Conservation (phyloP, 305 asterid species). For the Fraxinus platypoda region DNA sequence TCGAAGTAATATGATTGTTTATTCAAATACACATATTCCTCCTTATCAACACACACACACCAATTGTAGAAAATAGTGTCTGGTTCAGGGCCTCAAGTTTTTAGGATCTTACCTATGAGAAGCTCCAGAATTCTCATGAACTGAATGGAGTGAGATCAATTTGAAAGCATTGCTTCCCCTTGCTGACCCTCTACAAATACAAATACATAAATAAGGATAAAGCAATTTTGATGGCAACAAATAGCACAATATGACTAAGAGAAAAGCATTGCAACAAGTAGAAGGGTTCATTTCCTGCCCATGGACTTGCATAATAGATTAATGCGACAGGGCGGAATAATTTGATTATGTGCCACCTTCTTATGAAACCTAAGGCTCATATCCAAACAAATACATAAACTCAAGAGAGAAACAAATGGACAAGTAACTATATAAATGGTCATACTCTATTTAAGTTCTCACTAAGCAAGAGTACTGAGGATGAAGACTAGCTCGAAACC, state of each 20-base stretch:
- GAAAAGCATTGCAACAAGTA: not conserved
- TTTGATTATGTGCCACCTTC: not conserved
- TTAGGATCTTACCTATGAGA: conserved; percentile 19
- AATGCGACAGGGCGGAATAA: not conserved
- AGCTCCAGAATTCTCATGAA: conserved; percentile 22
- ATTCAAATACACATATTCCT: not conserved
- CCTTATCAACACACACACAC: not conserved
- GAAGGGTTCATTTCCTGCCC: not conserved
- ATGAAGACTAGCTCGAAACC: not conserved
- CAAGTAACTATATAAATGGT: not conserved
- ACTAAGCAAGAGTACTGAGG: not conserved
- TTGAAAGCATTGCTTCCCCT: conserved; percentile 66
- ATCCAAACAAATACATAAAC: not conserved
- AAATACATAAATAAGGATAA: conserved; percentile 11
- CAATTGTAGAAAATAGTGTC: not conserved
- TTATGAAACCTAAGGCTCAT: not conserved
- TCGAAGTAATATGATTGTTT: not conserved
- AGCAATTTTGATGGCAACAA: not conserved
- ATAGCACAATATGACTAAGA: not conserved
- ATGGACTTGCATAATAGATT: not conserved
- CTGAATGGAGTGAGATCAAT: conserved; percentile 76
- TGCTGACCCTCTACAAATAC: conserved; percentile 61
- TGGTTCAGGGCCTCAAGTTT: not conserved
- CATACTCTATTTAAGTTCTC: not conserved
- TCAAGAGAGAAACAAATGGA: not conserved